phyloP scores from a whole-genome alignment of 2,329 filamentous ascomycete genomes.

The Colletotrichum sp. region DNA sequence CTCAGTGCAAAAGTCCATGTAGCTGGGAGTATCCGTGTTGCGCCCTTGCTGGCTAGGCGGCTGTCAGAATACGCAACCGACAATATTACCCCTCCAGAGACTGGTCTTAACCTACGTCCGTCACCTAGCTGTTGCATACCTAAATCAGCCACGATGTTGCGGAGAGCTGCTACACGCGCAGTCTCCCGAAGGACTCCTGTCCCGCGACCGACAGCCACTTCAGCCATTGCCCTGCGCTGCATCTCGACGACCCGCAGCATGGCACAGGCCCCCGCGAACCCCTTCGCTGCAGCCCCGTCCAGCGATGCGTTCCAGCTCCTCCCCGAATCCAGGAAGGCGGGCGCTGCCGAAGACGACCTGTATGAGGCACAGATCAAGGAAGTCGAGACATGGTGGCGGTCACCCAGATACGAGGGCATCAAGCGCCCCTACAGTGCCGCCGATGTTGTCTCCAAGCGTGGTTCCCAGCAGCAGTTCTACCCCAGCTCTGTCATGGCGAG shows the following conservation, averaged over 20 bases:
- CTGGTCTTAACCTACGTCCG: neutral
- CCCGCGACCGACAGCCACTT: slow-evolving; percentile 17
- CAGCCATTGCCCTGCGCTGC: slow-evolving; percentile 29
- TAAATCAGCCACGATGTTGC: slow-evolving; percentile 31
- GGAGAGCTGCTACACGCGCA: slow-evolving; percentile 32
- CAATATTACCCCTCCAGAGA: neutral
- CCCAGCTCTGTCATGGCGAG: slow-evolving; percentile 93
- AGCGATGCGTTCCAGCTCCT: slow-evolving; percentile 88
- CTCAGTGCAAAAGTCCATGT: neutral
- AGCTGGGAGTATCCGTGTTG: neutral
- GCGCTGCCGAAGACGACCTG: slow-evolving; percentile 81
- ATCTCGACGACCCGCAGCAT: slow-evolving; percentile 36
- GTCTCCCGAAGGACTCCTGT: slow-evolving; percentile 32
- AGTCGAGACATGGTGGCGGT: slow-evolving; percentile 90
- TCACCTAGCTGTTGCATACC: neutral
- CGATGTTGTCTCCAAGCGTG: slow-evolving; percentile 92
- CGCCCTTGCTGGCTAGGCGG: neutral
- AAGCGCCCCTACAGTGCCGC: slow-evolving; percentile 89
- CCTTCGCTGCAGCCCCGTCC: slow-evolving; percentile 36
- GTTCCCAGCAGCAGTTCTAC: slow-evolving; percentile 84
- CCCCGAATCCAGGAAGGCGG: slow-evolving; percentile 76
- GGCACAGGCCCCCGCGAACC: slow-evolving; percentile 23
- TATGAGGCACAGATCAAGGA: slow-evolving; percentile 85
- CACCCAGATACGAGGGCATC: slow-evolving; percentile 85
- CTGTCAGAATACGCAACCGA: neutral